Percentiles rank a stretch among this genome's conserved stretches.
phyloP scores from a whole-genome alignment of 2,329 filamentous ascomycete genomes.

The Penicillium griseofulvum region DNA sequence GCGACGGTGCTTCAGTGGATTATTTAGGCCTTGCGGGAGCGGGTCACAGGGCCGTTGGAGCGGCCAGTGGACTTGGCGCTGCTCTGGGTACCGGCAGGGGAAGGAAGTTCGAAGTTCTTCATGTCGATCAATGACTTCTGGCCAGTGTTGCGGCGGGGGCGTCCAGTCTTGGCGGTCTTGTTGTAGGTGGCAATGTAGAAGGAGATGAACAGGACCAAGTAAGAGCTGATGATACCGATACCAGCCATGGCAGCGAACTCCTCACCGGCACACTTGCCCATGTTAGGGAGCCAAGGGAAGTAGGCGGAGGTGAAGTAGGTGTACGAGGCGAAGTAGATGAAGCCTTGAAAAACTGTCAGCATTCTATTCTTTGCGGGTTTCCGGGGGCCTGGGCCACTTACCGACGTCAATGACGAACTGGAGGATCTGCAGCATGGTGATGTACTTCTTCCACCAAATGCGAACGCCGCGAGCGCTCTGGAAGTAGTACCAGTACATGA shows the following conservation, averaged over 20 bases:
- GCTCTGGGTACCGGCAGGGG: slow-evolving; percentile 29
- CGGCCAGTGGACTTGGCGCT: slow-evolving; percentile 38
- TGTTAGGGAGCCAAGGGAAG: slow-evolving; percentile 79
- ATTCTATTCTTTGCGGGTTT: not conserved
- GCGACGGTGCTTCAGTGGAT: not conserved
- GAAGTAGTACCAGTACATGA: slow-evolving; percentile 99
- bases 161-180: slow-evolving; percentile 56
- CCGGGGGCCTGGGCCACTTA: slow-evolving; percentile 47
- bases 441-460: slow-evolving; percentile 99
- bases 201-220: slow-evolving; percentile 96
- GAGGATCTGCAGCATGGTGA: slow-evolving; percentile 93
- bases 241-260: slow-evolving; percentile 94
- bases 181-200: slow-evolving; percentile 97
- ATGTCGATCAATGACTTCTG: slow-evolving; percentile 85
- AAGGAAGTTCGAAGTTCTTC: slow-evolving; percentile 66
- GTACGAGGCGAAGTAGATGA: slow-evolving; percentile 99
- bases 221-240: slow-evolving; percentile 88
- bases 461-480: slow-evolving; percentile 91
- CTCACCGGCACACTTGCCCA: slow-evolving; percentile 86
- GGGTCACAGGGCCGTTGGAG: slow-evolving; percentile 45
- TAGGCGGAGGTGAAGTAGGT: slow-evolving; percentile 95
- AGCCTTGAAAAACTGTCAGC: slow-evolving; percentile 57
- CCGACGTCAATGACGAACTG: slow-evolving; percentile 97
- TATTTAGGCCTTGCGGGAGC: slow-evolving; percentile 48
- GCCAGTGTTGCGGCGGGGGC: slow-evolving; percentile 59